Evolutionary conservation across 148 eudicot genomes (phyloP).

Genomic region (Nyssa sinensis): DNA sequence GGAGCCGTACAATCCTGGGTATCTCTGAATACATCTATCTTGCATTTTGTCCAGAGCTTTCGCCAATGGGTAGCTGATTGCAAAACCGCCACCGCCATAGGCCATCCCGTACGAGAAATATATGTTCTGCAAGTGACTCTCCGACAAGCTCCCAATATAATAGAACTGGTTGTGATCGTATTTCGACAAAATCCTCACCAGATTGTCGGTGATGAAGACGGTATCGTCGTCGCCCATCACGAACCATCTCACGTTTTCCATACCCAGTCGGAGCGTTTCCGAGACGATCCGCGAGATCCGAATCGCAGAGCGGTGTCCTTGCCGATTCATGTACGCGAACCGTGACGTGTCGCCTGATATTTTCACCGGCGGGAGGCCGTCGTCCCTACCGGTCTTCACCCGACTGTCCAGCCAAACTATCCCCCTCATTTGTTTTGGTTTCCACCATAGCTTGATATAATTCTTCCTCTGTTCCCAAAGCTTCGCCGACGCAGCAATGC

Average conservation of each 20-base stretch:
- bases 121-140: slow-evolving; percentile 81
- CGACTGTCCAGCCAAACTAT: slow-evolving; percentile 61
- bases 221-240: slow-evolving; percentile 94
- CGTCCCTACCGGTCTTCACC: slow-evolving; percentile 27
- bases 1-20: slow-evolving; percentile 78
- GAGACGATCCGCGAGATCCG: slow-evolving; percentile 80
- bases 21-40: slow-evolving; percentile 74
- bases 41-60: slow-evolving; percentile 77
- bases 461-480: slow-evolving; percentile 68
- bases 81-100: slow-evolving; percentile 93
- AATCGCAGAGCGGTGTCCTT: slow-evolving; percentile 87
- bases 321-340: slow-evolving; percentile 55
- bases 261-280: slow-evolving; percentile 59
- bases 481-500: slow-evolving; percentile 81
- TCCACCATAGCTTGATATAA: slow-evolving; percentile 86
- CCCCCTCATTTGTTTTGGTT: slow-evolving; percentile 54
- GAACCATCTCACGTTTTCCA: slow-evolving; percentile 68
- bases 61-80: slow-evolving; percentile 83
- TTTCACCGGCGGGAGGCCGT: slow-evolving; percentile 44
- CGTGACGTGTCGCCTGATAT: slow-evolving; percentile 62
- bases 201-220: slow-evolving; percentile 72
- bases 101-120: slow-evolving; percentile 91
- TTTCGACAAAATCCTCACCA: slow-evolving; percentile 55
- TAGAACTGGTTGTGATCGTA: slow-evolving; percentile 72
- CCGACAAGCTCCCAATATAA: slow-evolving; percentile 76